phyloP scores from a whole-genome alignment of 2,329 filamentous ascomycete species.

The Elsinoe necatrix region DNA sequence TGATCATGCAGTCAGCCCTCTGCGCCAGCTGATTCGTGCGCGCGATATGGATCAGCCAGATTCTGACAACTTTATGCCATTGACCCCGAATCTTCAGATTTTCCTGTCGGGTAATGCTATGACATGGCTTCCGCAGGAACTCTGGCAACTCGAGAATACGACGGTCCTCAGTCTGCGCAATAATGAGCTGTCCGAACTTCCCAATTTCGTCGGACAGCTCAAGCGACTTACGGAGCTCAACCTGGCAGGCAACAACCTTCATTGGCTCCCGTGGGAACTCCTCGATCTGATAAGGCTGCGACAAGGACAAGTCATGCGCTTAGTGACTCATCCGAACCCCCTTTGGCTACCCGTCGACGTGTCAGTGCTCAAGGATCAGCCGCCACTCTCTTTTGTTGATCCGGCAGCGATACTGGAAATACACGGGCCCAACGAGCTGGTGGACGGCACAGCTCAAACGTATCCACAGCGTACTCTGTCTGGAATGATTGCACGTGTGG shows the following conservation, averaged over 20 bases:
- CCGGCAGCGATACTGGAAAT: not conserved
- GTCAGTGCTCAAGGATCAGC: not conserved
- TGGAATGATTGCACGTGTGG: not conserved
- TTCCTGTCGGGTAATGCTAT: conserved; percentile 55
- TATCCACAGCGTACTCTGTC: not conserved
- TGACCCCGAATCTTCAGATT: conserved; percentile 52
- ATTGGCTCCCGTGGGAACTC: conserved; percentile 54
- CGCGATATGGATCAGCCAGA: conserved; percentile 23
- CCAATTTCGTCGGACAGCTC: conserved; percentile 51
- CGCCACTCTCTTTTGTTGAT: not conserved
- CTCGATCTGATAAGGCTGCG: conserved; percentile 43
- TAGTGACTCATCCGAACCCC: conserved; percentile 57
- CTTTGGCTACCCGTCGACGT: conserved; percentile 37
- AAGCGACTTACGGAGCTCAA: conserved; percentile 55
- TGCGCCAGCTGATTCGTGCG: conserved; percentile 36
- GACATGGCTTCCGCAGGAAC: conserved; percentile 46
- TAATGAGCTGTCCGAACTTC: conserved; percentile 54
- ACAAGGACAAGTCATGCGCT: conserved; percentile 39
- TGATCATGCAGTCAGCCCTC: conserved; percentile 48
- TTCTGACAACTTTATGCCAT: conserved; percentile 49
- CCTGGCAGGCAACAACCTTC: conserved; percentile 55
- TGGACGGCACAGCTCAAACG: not conserved
- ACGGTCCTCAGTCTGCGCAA: conserved; percentile 58
- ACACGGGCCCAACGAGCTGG: not conserved
- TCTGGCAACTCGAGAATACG: conserved; percentile 55